Percentiles rank a stretch among this genome's conserved stretches.
Conservation (phyloP, 225 moss, liverwort and hornwort species). For the Straminergon stramineum region DNA sequence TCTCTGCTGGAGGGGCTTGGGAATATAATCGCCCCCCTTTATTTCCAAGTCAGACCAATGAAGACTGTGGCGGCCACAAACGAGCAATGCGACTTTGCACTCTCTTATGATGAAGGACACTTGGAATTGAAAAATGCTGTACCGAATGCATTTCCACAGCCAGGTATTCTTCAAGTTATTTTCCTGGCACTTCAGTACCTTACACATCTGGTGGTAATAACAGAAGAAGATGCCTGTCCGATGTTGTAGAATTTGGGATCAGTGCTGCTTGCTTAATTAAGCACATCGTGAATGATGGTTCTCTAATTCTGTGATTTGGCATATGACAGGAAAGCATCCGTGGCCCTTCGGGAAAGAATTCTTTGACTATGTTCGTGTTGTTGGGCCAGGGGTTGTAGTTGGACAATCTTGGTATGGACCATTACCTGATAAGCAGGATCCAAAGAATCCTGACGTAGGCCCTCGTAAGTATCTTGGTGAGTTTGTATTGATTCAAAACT, state of each 20-base stretch:
- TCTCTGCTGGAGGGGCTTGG: conserved; percentile 45
- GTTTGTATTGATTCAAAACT: conserved; percentile 52
- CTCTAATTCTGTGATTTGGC: neutral
- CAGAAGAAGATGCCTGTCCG: neutral
- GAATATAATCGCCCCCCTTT: conserved; percentile 59
- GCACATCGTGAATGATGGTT: neutral
- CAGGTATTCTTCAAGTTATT: conserved; percentile 37
- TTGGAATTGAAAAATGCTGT: conserved; percentile 48
- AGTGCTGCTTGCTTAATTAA: neutral
- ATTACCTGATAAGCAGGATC: conserved; percentile 5
- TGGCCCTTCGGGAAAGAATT: conserved; percentile 61
- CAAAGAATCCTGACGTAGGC: conserved; percentile 8
- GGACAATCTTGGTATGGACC: conserved; percentile 72
- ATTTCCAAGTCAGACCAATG: conserved; percentile 59
- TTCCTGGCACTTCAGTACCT: neutral
- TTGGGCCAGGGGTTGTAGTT: conserved; percentile 87
- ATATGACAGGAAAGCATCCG: conserved; percentile 51
- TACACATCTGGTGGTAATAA: neutral
- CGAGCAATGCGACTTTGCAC: conserved; percentile 71
- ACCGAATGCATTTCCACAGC: conserved; percentile 68
- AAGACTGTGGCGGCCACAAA: conserved; percentile 63
- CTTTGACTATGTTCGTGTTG: conserved; percentile 78
- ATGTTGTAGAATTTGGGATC: neutral
- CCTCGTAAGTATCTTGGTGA: conserved; percentile 56
- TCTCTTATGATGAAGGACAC: conserved; percentile 74